phyloP scores from a whole-genome alignment of 148 eudicot genomes.

The Arctostaphylos glauca region DNA sequence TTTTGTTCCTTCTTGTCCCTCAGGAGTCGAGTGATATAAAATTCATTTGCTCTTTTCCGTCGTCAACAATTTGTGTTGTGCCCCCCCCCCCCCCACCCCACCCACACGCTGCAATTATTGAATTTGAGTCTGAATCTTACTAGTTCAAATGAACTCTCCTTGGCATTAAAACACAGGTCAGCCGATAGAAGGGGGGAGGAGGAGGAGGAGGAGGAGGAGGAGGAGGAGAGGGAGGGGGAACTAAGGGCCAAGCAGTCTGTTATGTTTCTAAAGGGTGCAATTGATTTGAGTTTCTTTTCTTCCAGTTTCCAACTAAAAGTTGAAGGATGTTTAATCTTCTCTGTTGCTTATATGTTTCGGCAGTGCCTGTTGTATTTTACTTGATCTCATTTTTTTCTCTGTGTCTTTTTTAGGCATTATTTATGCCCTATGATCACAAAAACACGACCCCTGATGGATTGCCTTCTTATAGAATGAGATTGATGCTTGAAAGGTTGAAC shows the following conservation, averaged over 20 bases:
- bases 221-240: too few relatives aligned
- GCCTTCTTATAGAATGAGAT: slow-evolving; percentile 54
- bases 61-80: not conserved
- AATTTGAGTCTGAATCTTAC: not conserved
- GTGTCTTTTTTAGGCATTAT: slow-evolving; percentile 61
- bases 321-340: not conserved
- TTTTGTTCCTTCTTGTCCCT: not conserved
- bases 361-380: not conserved
- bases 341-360: not conserved
- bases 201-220: too few relatives aligned
- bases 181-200: not conserved
- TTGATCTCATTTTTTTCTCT: slow-evolving; percentile 12
- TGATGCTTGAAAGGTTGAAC: slow-evolving; percentile 69
- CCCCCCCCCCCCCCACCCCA: too few relatives aligned
- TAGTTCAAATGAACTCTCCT: not conserved
- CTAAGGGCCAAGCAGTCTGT: not conserved
- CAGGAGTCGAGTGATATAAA: not conserved
- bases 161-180: not conserved
- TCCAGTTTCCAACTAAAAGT: not conserved
- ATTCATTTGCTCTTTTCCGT: not conserved
- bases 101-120: not conserved
- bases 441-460: slow-evolving; percentile 80
- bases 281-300: not conserved
- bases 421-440: slow-evolving; percentile 99
- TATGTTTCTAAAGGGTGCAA: not conserved